Evolutionary conservation across 768 basidiomycete species (phyloP), one percentile per base, ranked within the genome.

Genomic region (Neoboletus magnificus): DNA sequence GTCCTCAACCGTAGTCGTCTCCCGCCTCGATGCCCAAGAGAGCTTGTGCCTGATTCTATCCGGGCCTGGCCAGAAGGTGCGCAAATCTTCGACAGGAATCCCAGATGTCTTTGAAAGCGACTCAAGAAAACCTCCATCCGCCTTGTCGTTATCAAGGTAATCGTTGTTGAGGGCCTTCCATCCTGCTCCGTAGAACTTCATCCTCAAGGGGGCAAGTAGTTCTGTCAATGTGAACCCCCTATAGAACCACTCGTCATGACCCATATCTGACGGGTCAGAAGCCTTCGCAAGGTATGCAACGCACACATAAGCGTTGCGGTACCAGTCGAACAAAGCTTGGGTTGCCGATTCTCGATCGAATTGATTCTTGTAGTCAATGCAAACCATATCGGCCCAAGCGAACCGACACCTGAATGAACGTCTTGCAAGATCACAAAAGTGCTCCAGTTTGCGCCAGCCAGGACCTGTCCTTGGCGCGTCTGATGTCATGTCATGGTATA

Each of bases 61-160:
- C 0, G 58, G 49, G 1, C 64, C 54, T 2, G 64, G 56, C 59
- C 54, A 58, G 22, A 67, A 64, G n/a, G 56, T 44, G 13, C 50
- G 64, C 5, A 66, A 36, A 35, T 66, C 64, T 2, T 35, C 42
- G 1, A 39, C 12, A 5, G 62, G 59, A 4, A 65, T 48, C 12
- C 58, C 40, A 3, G 64, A 58, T 8, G 52, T 62, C 4, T 41
- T 12, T 5, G 62, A 64, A 25, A 65, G 61, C 20, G 32, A 20
- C 13, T 36, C 12, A 0, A 66, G 56, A 43, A 65, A 64, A 6
- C 0, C 22, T 9, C 18, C 27, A 20, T 66, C 65, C n/a, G 65
- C 64, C 51, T 64, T 67, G 48, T 66, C 64, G 6, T 66, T 66
- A 4, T 66, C 65, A 4, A 49, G 13, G 30, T 47, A 36, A n/a